phyloP scores from a whole-genome alignment of 1,139 yeast species.

The Meyerozyma elateridarum region DNA sequence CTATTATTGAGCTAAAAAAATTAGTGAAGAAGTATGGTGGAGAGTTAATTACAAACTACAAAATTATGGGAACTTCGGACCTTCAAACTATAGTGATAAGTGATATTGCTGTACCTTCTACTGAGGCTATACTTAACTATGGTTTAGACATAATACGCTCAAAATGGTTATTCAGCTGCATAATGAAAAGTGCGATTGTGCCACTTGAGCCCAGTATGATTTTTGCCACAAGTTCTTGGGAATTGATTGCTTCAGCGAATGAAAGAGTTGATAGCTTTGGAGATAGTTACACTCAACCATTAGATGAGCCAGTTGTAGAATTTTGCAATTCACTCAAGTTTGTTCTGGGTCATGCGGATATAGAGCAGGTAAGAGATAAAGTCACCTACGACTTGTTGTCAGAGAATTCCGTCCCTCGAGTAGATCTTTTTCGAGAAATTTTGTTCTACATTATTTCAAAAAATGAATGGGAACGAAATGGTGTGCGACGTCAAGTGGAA shows the following conservation, averaged over 20 bases:
- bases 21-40: constrained; percentile 53
- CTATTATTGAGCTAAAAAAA: constrained; percentile 30
- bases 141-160: constrained; percentile 64
- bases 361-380: constrained; percentile 11
- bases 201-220: constrained; percentile 60
- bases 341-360: constrained; percentile 8
- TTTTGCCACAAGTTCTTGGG: constrained; percentile 20
- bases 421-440: constrained; percentile 20
- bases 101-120: constrained; percentile 17
- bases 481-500: constrained; percentile 19
- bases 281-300: constrained; percentile 43
- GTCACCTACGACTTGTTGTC: constrained; percentile 18
- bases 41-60: constrained; percentile 14
- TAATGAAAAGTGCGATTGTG: constrained; percentile 37
- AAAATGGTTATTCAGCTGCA: constrained; percentile 68
- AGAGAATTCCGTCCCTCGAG: no score
- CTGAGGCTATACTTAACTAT: constrained; percentile 30
- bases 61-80: constrained; percentile 10
- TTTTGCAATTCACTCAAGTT: no score
- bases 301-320: constrained; percentile 4
- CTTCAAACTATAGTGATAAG: constrained; percentile 14
- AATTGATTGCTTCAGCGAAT: constrained; percentile 14
- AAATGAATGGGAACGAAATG: constrained; percentile 7
- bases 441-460: constrained; percentile 20
- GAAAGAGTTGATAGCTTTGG: constrained; percentile 46